Base-by-base conservation (phyloP, 495 filamentous ascomycete species). In the Tuber melanosporum region DNA sequence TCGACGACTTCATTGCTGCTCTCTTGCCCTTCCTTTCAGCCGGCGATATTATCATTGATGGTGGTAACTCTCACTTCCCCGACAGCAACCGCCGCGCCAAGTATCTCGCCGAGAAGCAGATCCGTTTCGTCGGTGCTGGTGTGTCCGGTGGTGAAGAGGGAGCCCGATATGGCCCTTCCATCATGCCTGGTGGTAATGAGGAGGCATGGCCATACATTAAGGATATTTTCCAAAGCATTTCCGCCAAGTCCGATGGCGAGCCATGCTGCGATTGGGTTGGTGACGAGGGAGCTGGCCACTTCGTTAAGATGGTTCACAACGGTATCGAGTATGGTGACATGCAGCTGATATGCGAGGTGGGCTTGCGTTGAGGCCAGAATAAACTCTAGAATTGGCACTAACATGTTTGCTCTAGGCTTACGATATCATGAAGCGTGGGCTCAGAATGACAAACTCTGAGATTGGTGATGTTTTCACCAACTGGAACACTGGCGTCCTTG, bases 271-370 rank as follows among this genome's bases (percentile, higher is more conserved):
- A 99, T 86, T 99, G 95, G 95, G 95, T 98, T 81, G 95, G 95
- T 88, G 95, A 99, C 88, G 94, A 97, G 85, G 95, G 95, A 89
- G 91, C 95, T 84, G 95, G 95, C 77, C 95, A 99, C 90, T 99
- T 97, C 89, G 94, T 99, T 88, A 99, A 99, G 92, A 99, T 99
- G 96, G 95, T 99, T 76, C 95, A 99, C 91, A 99, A 99, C 86
- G 95, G 95, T 89, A 99, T 99, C 84, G 95, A 99, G 87, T 99
- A 99, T 85, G 95, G 95, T 91, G 95, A 99, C 87, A 99, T 99
- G 95, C 95, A 99, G 89, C 88, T 99, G 85, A 99, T 99, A 86
- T 96, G 92, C 87, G 95, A 99, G 91, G 95, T 98, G 86, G 70
- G 88, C 81, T 79, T 80, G 45, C 43, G 41, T 73, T 47, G 57